A percentile compares a stretch with the other conserved stretches of the same genome.
Conservation (phyloP, 2,329 filamentous ascomycete genomes). For the Sarocladium kiliense region DNA sequence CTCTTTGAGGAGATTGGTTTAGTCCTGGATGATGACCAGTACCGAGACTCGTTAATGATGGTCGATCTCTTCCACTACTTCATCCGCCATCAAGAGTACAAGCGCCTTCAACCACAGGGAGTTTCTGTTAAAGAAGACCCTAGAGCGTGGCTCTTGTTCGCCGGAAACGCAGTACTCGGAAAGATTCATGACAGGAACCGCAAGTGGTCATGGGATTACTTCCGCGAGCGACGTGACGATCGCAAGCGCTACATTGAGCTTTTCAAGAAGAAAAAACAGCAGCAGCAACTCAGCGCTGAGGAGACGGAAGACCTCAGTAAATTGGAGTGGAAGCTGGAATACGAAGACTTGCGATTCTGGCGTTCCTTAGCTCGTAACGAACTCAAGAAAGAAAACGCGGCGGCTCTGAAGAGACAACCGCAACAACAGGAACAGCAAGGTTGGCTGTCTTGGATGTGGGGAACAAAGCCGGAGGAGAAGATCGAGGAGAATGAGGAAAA, state of each 20-base stretch:
- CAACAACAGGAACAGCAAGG: slow-evolving; percentile 65
- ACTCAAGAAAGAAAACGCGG: slow-evolving; percentile 89
- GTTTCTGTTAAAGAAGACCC: slow-evolving; percentile 82
- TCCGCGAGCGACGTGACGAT: slow-evolving; percentile 87
- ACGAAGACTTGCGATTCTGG: slow-evolving; percentile 98
- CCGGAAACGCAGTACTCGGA: slow-evolving; percentile 78
- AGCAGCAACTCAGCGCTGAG: slow-evolving; percentile 61
- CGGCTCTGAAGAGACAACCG: slow-evolving; percentile 65
- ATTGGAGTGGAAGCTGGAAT: slow-evolving; percentile 82
- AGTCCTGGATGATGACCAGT: slow-evolving; percentile 96
- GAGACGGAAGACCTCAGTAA: slow-evolving; percentile 69
- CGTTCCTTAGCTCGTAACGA: slow-evolving; percentile 90
- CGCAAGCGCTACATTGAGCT: slow-evolving; percentile 83
- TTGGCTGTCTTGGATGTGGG: slow-evolving; percentile 92
- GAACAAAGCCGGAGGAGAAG: slow-evolving; percentile 59
- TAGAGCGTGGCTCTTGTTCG: slow-evolving; percentile 86
- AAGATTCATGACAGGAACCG: slow-evolving; percentile 95
- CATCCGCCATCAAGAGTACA: slow-evolving; percentile 95
- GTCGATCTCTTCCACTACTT: slow-evolving; percentile 99
- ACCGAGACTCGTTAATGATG: slow-evolving; percentile 95
- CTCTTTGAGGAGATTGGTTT: slow-evolving; percentile 97
- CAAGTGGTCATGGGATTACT: slow-evolving; percentile 94
- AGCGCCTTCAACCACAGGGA: slow-evolving; percentile 80
- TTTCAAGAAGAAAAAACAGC: slow-evolving; percentile 89
- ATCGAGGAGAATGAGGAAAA: slow-evolving; percentile 63